phyloP scores from a whole-genome alignment of 176 grass and related monocot genomes.

The Oryza nivara region DNA sequence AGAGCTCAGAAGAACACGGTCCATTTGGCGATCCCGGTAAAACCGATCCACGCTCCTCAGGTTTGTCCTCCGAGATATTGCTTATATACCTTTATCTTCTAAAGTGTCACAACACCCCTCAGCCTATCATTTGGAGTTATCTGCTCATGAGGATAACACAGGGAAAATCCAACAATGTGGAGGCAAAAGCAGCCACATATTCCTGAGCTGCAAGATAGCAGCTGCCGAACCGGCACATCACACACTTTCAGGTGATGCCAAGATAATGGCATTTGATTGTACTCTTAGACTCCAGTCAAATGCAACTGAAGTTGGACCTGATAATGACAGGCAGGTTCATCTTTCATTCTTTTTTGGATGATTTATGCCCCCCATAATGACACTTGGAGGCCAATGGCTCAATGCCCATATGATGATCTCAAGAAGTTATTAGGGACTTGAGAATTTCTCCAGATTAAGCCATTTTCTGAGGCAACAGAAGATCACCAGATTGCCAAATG shows the following conservation, averaged over 20 bases:
- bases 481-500: neutral
- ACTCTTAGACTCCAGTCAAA: constrained; percentile 22
- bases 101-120: constrained; percentile 33
- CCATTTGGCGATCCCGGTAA: constrained; percentile 54
- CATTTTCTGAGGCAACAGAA: neutral
- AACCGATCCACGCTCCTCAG: constrained; percentile 21
- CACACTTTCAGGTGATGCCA: constrained; percentile 51
- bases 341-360: neutral
- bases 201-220: constrained; percentile 55
- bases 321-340: constrained; percentile 34
- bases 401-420: neutral
- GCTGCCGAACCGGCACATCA: constrained; percentile 33
- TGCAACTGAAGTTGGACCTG: constrained; percentile 33
- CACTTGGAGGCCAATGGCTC: neutral
- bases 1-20: constrained; percentile 65
- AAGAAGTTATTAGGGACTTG: neutral
- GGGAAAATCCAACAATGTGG: constrained; percentile 50
- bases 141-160: constrained; percentile 65
- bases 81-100: constrained; percentile 55
- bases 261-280: constrained; percentile 21
- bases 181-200: constrained; percentile 62
- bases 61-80: neutral
- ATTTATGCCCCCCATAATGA: constrained; percentile 13
- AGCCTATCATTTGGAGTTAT: constrained; percentile 65
- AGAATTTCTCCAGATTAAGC: neutral